These are phyloP conservation scores for Starmerella stellata DNA, from an alignment of 805 yeast species.

Conservation along the genomic window DNA sequence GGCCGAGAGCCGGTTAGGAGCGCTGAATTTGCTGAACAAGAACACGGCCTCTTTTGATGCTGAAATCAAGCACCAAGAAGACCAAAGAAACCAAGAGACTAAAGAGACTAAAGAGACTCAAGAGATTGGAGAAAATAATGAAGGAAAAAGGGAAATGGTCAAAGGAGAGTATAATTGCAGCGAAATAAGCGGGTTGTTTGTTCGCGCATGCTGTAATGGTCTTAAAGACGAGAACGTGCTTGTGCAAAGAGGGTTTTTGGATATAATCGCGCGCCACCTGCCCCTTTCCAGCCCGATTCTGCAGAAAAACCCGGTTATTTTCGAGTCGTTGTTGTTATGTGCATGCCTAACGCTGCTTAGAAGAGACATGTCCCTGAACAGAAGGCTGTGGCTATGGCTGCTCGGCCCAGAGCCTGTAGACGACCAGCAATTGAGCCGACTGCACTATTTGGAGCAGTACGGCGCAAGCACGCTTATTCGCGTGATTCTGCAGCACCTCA, in stretches of 20 bases:
- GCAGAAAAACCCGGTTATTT: slow-evolving; percentile 32
- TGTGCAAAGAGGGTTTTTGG: slow-evolving; percentile 78
- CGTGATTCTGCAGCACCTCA: slow-evolving; percentile 34
- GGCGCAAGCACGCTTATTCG: slow-evolving; percentile 35
- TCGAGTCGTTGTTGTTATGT: slow-evolving; percentile 44
- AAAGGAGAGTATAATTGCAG: no score
- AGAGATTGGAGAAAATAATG: no score
- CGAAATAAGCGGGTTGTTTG: slow-evolving; percentile 41
- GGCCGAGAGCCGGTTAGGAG: slow-evolving; percentile 69
- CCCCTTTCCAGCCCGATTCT: slow-evolving; percentile 41
- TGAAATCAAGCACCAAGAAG: slow-evolving; percentile 21
- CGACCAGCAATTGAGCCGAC: slow-evolving; percentile 20
- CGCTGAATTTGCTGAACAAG: slow-evolving; percentile 56
- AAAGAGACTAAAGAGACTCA: neutral
- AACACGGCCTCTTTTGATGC: slow-evolving; percentile 21
- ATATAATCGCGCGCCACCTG: slow-evolving; percentile 49
- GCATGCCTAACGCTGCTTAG: slow-evolving; percentile 45
- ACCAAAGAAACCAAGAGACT: neutral
- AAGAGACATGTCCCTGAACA: slow-evolving; percentile 83
- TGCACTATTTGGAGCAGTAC: slow-evolving; percentile 40
- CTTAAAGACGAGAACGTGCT: slow-evolving; percentile 48
- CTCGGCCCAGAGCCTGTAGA: slow-evolving; percentile 50
- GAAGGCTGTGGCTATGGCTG: slow-evolving; percentile 87
- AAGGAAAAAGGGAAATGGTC: slow-evolving; percentile 1
- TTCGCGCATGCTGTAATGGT: slow-evolving; percentile 57